Conservation (phyloP, 306 rosid species). For the Rosa persica region DNA sequence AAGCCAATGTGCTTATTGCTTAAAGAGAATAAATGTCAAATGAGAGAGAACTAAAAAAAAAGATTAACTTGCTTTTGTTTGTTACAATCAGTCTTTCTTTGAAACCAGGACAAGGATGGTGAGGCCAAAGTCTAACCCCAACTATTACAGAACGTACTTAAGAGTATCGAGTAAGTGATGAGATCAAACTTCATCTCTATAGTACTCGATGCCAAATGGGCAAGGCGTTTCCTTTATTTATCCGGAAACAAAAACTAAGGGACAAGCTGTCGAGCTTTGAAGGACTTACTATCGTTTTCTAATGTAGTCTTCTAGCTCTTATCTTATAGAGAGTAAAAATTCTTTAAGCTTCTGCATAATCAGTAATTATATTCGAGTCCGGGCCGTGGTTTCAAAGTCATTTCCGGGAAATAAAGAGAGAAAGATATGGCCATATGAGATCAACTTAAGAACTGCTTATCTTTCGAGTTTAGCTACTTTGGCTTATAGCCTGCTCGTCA, state of each 20-base stretch:
- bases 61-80: background rate
- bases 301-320: background rate
- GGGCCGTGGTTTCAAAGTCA: background rate
- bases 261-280: background rate
- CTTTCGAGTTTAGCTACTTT: too few species aligned
- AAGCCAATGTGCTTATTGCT: conserved; percentile 28
- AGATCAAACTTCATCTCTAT: background rate
- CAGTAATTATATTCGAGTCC: background rate
- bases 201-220: background rate
- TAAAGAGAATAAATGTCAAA: conserved; percentile 45
- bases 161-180: background rate
- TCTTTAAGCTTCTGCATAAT: background rate
- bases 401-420: background rate
- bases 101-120: background rate
- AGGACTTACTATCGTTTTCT: background rate
- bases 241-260: background rate
- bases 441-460: background rate
- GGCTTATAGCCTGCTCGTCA: background rate
- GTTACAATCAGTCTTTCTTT: background rate
- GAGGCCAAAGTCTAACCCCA: background rate
- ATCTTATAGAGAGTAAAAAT: too few species aligned
- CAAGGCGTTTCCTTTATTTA: background rate
- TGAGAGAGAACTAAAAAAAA: conserved; percentile 16
- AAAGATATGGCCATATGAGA: too few species aligned
- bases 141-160: background rate